These are phyloP conservation scores for Yarrowia porcina DNA, from an alignment of 805 yeast genomes.

Conservation along the genomic window DNA sequence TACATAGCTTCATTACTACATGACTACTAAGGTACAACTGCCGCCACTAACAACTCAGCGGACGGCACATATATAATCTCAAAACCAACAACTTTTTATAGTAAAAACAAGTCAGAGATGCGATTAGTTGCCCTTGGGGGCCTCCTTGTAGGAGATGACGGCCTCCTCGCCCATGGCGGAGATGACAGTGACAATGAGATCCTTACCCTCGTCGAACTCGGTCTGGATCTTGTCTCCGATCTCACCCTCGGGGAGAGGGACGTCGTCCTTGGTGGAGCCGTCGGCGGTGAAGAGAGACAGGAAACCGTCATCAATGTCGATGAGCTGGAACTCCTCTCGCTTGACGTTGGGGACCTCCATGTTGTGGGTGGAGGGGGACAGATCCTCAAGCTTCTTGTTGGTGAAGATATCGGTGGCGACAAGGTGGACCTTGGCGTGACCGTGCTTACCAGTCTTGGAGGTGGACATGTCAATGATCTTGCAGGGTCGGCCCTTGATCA, in stretches of 20 bases:
- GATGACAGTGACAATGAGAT: slow-evolving; percentile 92
- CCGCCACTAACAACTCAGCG: neutral
- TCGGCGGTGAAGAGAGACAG: slow-evolving; percentile 93
- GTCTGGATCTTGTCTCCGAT: slow-evolving; percentile 88
- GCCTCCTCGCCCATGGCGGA: slow-evolving; percentile 99
- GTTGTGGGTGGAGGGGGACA: slow-evolving; percentile 99
- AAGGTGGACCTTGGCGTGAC: slow-evolving; percentile 99
- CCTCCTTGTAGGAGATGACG: slow-evolving; percentile 97
- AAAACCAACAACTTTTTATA: slow-evolving; percentile 10
- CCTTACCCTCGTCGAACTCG: slow-evolving; percentile 98
- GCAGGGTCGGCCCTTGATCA: slow-evolving; percentile 98
- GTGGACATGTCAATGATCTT: slow-evolving; percentile 99
- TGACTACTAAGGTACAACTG: slow-evolving; percentile 17
- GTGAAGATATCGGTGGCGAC: slow-evolving; percentile 99
- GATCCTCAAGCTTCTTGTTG: slow-evolving; percentile 98
- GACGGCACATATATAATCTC: neutral
- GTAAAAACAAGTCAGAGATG: slow-evolving; percentile 7
- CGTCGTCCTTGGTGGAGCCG: slow-evolving; percentile 99
- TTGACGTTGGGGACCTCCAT: slow-evolving; percentile 98
- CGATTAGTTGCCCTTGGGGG: slow-evolving; percentile 59
- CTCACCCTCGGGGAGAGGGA: slow-evolving; percentile 97
- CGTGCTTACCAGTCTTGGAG: slow-evolving; percentile 99
- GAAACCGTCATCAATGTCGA: slow-evolving; percentile 98
- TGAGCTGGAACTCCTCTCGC: slow-evolving; percentile 92
- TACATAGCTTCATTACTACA: slow-evolving; percentile 24